Conservation (phyloP, 1,284 basidiomycete genomes). For the Trichosporon sp. region DNA sequence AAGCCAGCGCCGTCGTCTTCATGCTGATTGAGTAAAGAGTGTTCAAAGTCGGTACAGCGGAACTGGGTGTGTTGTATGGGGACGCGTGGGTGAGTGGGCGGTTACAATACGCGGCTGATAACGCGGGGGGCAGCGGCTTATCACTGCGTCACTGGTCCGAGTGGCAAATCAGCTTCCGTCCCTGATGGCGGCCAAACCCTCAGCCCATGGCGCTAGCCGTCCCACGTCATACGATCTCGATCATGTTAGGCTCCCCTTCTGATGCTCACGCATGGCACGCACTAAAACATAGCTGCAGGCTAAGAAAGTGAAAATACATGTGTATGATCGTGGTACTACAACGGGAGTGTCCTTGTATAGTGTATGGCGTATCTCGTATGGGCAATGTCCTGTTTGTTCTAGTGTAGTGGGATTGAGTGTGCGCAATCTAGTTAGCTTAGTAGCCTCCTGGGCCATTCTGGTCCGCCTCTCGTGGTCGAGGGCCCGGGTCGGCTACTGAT, state of each 20-base stretch:
- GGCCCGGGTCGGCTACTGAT: slow-evolving; percentile 20
- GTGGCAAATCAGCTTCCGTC: slow-evolving; percentile 14
- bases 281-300: background rate
- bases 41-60: background rate
- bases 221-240: background rate
- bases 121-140: slow-evolving; percentile 1
- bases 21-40: background rate
- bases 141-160: slow-evolving; percentile 1
- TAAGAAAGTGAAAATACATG: background rate
- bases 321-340: slow-evolving; percentile 1
- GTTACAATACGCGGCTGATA: slow-evolving; percentile 6
- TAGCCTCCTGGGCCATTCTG: slow-evolving; percentile 48
- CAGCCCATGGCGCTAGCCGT: slow-evolving; percentile 1
- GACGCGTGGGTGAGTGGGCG: background rate
- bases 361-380: background rate
- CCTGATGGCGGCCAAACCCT: background rate
- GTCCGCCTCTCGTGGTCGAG: slow-evolving; percentile 47
- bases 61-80: background rate
- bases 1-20: slow-evolving; percentile 12
- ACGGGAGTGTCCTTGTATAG: slow-evolving; percentile 3
- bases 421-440: slow-evolving; percentile 17
- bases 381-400: background rate
- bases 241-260: background rate
- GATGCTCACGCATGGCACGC: background rate
- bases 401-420: background rate